These are phyloP conservation scores for Globisporangium parvum DNA, from an alignment of 352 stramenopile species.

Conservation along the genomic window DNA sequence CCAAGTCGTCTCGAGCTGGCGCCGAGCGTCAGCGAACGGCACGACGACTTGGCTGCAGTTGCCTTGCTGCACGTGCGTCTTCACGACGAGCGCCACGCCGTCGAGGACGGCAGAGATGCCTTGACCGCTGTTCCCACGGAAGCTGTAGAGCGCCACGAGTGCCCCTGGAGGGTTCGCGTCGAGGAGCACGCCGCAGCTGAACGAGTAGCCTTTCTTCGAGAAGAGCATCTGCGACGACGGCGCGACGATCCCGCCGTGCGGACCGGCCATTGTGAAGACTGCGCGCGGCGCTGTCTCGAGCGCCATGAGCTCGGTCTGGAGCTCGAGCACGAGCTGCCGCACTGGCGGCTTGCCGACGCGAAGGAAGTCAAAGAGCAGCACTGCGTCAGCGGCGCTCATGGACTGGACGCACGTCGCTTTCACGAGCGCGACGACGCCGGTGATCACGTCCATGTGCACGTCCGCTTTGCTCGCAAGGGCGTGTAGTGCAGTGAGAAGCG, in stretches of 20 bases:
- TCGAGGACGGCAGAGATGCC: conserved; percentile 60
- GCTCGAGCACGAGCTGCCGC: conserved; percentile 45
- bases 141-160: conserved; percentile 60
- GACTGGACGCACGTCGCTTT: conserved; percentile 46
- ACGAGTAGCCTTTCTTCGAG: conserved; percentile 74
- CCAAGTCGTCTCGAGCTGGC: conserved; percentile 53
- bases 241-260: conserved; percentile 57
- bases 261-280: conserved; percentile 65
- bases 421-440: conserved; percentile 37
- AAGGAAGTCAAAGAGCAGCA: conserved; percentile 73
- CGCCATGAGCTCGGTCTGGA: conserved; percentile 47
- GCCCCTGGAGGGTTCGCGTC: conserved; percentile 15
- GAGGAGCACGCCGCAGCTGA: conserved; percentile 56
- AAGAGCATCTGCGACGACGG: conserved; percentile 50
- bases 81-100: conserved; percentile 46
- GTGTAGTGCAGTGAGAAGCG: conserved; percentile 38
- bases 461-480: conserved; percentile 27
- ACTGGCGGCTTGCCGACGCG: conserved; percentile 37
- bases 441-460: conserved; percentile 21
- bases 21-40: conserved; percentile 39
- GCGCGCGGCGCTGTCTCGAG: conserved; percentile 49
- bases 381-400: conserved; percentile 48
- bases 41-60: conserved; percentile 46
- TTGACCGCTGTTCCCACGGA: conserved; percentile 68
- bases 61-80: conserved; percentile 36